Evolutionary conservation across 331 rosid species (phyloP), one percentile per base, ranked within the genome.

Genomic region (Dryas integrifolia): DNA sequence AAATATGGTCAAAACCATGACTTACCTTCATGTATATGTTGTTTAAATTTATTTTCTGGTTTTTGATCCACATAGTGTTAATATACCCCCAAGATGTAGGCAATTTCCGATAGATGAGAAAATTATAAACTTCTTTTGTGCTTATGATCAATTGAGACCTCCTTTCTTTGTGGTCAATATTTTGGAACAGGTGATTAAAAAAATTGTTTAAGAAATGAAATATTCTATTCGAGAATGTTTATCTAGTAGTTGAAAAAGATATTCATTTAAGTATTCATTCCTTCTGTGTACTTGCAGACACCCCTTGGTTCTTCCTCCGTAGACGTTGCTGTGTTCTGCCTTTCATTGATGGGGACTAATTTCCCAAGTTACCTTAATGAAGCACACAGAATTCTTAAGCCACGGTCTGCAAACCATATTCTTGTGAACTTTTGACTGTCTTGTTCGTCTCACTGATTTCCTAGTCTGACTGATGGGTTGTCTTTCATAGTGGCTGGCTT

Each of bases 261-360:
- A 52, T 55, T 40, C 12, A 0, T 75, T 72, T 18, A 50, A 74
- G 60, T 12, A 12, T 46, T 16, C 51, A 60, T 70, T 75, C 12
- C 5, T 64, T 78, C 24, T 62, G 66, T 59, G 43, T 58, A 48
- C 72, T 82, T 69, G 83, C 87, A 93, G 98, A 73, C 90, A 30
- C 92, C 96, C 10, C 85, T 94, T 7, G 82, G n/a, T 35, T 82
- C 88, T 56, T 75, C 86, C 60, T 86, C 96, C 48, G 83, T 85
- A 38, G 97, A 89, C 30, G 93, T 94, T 51, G 88, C 96, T 11
- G 95, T 91, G 74, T 94, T 91, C 81, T 91, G 96, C 76, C 92
- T 91, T 72, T 94, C 98, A 3, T 81, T 94, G 67, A 94, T 94
- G 97, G 98, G 98, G 72, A 87, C 92, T 16, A 88, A 88, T 84